Conservation (phyloP, 2,329 filamentous ascomycete species). For the Chrysosphaeria jannelii region DNA sequence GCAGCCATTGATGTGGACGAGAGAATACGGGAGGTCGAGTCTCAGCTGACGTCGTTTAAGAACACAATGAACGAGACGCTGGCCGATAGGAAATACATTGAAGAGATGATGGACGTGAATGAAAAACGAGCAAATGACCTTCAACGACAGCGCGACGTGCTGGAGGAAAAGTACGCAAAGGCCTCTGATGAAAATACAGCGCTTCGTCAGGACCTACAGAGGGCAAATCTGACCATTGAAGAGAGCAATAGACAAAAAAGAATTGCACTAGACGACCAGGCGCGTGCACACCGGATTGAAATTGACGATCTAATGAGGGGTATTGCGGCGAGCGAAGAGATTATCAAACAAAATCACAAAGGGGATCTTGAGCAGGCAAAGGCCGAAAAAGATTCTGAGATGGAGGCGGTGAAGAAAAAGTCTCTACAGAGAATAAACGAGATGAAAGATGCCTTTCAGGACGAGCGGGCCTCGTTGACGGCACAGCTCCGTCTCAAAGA, state of each 20-base stretch:
- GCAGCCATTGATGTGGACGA: conserved; percentile 42
- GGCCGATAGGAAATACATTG: conserved; percentile 34
- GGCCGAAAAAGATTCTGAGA: too few relatives aligned
- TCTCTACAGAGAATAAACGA: conserved; percentile 33
- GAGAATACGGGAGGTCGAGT: conserved; percentile 47
- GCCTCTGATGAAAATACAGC: conserved; percentile 33
- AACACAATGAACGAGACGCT: conserved; percentile 40
- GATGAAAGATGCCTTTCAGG: too few relatives aligned
- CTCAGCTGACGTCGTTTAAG: conserved; percentile 39
- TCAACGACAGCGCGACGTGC: conserved; percentile 15
- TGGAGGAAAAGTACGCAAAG: conserved; percentile 15
- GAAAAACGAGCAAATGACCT: conserved; percentile 31
- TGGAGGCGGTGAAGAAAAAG: conserved; percentile 30
- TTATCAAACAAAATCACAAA: too few relatives aligned
- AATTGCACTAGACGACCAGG: conserved; percentile 23
- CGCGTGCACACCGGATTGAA: conserved; percentile 22
- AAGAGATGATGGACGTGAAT: conserved; percentile 43
- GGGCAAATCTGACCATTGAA: conserved; percentile 12
- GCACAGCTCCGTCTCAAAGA: neutral
- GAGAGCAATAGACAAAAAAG: conserved; percentile 14
- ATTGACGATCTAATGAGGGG: conserved; percentile 25
- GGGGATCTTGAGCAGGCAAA: too few relatives aligned
- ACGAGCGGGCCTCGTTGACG: too few relatives aligned
- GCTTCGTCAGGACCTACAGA: conserved; percentile 16
- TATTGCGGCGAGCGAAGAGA: too few relatives aligned